Evolutionary conservation across 2,329 filamentous ascomycete genomes (phyloP).

Genomic region (Aspergillus sp.): DNA sequence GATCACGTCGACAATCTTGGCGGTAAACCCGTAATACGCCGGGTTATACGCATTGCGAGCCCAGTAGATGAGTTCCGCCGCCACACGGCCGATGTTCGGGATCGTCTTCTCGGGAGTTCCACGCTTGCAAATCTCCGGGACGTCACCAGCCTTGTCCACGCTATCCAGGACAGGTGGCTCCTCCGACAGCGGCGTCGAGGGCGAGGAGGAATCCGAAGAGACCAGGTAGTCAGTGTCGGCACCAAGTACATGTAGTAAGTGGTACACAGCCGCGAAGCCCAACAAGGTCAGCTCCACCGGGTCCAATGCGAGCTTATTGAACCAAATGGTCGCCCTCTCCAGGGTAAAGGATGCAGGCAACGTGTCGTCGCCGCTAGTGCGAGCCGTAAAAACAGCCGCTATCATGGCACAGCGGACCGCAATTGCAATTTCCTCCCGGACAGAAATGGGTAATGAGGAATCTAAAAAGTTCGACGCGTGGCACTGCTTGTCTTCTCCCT

Average conservation of each 20-base stretch:
- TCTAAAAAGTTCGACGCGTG: constrained; percentile 40
- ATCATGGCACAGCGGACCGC: constrained; percentile 53
- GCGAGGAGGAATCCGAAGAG: constrained; percentile 24
- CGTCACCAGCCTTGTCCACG: background rate
- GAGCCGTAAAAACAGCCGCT: constrained; percentile 40
- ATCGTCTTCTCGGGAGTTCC: constrained; percentile 14
- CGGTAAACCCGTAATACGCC: constrained; percentile 33
- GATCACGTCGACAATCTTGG: constrained; percentile 27
- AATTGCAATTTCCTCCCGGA: constrained; percentile 45
- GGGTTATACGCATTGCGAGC: constrained; percentile 37
- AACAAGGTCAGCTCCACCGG: constrained; percentile 34
- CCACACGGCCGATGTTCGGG: constrained; percentile 29
- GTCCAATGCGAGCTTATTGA: constrained; percentile 34
- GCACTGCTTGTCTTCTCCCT: constrained; percentile 19
- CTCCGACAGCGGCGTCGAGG: constrained; percentile 17
- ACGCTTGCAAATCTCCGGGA: background rate
- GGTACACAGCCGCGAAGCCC: constrained; percentile 34
- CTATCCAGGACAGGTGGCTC: constrained; percentile 15
- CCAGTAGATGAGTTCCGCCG: constrained; percentile 35
- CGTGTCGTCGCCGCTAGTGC: constrained; percentile 22
- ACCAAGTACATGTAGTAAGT: constrained; percentile 32
- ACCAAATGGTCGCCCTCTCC: constrained; percentile 33
- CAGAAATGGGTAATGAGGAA: constrained; percentile 43
- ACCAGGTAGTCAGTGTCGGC: constrained; percentile 31
- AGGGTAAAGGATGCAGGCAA: constrained; percentile 29